Evolutionary conservation across 257 asterid genomes (phyloP).

Genomic region (Ballota nigra): DNA sequence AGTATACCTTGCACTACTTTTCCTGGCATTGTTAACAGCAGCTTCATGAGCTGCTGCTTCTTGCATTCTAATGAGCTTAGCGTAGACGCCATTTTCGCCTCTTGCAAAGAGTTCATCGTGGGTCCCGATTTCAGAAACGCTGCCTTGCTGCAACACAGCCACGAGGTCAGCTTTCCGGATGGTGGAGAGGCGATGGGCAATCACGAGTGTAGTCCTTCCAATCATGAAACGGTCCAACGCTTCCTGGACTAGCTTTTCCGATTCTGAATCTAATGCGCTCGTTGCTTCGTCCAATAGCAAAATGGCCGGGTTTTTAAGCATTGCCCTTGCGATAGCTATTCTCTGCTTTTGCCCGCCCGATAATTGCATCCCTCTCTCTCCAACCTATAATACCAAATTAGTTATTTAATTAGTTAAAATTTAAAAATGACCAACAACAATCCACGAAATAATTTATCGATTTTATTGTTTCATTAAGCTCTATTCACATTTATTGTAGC

Average conservation of each 20-base stretch:
- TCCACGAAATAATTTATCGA: background rate
- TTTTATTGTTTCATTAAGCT: background rate
- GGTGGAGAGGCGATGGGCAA: constrained; percentile 93
- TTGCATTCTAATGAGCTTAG: constrained; percentile 82
- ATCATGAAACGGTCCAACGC: constrained; percentile 93
- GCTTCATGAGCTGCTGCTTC: constrained; percentile 87
- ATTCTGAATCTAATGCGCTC: constrained; percentile 87
- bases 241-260: constrained; percentile 89
- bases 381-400: constrained; percentile 36
- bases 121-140: constrained; percentile 68
- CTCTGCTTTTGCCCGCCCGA: constrained; percentile 98
- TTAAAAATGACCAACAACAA: background rate
- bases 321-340: constrained; percentile 87
- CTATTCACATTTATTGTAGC: background rate
- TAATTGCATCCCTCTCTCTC: constrained; percentile 85
- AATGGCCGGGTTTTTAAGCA: constrained; percentile 82
- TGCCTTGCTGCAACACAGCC: constrained; percentile 71
- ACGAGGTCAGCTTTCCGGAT: constrained; percentile 91
- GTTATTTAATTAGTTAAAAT: background rate
- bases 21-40: constrained; percentile 68
- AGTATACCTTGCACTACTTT: constrained; percentile 79
- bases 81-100: constrained; percentile 77
- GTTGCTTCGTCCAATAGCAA: constrained; percentile 90
- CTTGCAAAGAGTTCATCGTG: constrained; percentile 75
- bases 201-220: constrained; percentile 87